Base-by-base conservation (phyloP, 2,329 filamentous ascomycete genomes). In the Nemania abortiva region DNA sequence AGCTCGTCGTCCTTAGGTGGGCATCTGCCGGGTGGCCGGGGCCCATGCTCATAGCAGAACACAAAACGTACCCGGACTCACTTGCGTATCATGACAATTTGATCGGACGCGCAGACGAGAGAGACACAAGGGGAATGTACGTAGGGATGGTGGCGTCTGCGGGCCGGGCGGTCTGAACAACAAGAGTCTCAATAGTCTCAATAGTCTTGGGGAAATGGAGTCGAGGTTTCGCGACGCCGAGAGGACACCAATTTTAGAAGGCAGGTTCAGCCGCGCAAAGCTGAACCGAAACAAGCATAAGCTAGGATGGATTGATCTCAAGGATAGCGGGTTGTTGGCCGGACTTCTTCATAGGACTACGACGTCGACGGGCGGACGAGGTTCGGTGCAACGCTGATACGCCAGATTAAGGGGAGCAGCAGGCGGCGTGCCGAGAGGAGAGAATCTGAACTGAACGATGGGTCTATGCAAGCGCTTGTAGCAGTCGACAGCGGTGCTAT, bases 11-110 rank as follows among this genome's bases (percentile, higher is more conserved):
- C 50, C 54, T 69, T 56, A 70, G 70, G 65, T 75, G 72, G 72
- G 71, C 73, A 71, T 73, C 52, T 66, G 63, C 66, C 59, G 53
- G 64, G 68, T 71, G 71, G 70, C 67, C 67, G 68, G 62, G 71
- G 75, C 72, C 75, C 76, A 77, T 77, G 70, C 76, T 76, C 76
- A 65, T 75, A 68, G 63, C 22, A 63, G 72, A 71, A 72, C 66
- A 65, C 69, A 72, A 65, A 66, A 72, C 63, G 70, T 47, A 66
- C 45, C 29, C 24, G 52, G 65, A 62, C 67, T 71, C 72, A 75
- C 72, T 72, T 72, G 70, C 72, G 73, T 73, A 73, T 73, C 75
- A 76, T 75, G 67, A 71, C 74, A 72, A 72, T 65, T 34, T 63
- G 59, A 42, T 31, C 54, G 62, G 53, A 56, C 63, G 63, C 63